Conservation (phyloP, 73 alveolate species). For the Uronychia binucleata region DNA sequence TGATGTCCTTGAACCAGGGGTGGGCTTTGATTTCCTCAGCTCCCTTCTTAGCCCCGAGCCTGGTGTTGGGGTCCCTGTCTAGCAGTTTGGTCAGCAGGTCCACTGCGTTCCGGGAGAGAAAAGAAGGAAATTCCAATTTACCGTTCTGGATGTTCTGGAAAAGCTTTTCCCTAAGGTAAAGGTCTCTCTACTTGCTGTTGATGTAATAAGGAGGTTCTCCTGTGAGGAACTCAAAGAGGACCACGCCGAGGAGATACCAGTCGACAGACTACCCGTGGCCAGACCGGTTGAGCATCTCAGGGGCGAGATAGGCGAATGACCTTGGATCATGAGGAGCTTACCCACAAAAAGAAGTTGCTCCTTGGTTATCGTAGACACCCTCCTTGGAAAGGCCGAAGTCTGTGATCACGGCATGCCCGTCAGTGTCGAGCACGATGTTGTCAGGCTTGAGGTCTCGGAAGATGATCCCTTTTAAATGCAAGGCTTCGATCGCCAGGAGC, state of each 20-base stretch:
- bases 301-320: conserved; percentile 76
- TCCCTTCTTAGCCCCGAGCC: conserved; percentile 51
- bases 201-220: conserved; percentile 74
- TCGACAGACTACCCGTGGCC: conserved; percentile 79
- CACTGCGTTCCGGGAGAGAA: conserved; percentile 60
- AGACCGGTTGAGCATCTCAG: conserved; percentile 63
- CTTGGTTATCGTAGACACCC: conserved; percentile 12
- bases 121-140: conserved; percentile 69
- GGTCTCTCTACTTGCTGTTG: conserved; percentile 56
- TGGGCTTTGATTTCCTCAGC: conserved; percentile 59
- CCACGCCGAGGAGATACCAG: conserved; percentile 75
- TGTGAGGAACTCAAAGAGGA: conserved; percentile 72
- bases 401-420: conserved; percentile 75
- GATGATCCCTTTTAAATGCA: conserved; percentile 70
- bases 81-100: conserved; percentile 59
- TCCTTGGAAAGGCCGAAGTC: conserved; percentile 81
- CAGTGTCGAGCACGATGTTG: conserved; percentile 68
- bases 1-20: conserved; percentile 49
- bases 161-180: conserved; percentile 28
- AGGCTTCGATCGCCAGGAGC: conserved; percentile 62
- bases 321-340: conserved; percentile 76
- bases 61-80: conserved; percentile 57
- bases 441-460: conserved; percentile 81
- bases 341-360: conserved; percentile 71
- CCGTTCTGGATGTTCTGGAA: conserved; percentile 61